phyloP scores from a whole-genome alignment of 106 monocot genomes.

The Dendrobium huoshanense region DNA sequence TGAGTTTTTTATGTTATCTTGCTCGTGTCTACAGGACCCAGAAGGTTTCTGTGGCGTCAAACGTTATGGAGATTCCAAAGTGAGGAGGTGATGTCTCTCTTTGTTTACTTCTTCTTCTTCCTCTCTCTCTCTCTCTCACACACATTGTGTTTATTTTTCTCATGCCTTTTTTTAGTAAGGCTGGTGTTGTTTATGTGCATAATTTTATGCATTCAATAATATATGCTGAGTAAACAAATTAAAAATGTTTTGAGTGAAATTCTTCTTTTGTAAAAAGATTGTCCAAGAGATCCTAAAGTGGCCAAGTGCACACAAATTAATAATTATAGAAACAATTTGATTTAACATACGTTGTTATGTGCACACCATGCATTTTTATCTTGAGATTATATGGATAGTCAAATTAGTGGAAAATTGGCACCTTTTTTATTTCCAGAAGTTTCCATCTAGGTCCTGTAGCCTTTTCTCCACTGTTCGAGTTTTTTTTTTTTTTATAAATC shows the following conservation, averaged over 20 bases:
- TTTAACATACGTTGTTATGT: background rate
- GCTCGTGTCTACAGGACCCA: constrained; percentile 14
- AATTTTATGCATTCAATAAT: background rate
- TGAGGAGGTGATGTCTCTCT: constrained; percentile 21
- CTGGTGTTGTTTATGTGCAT: background rate
- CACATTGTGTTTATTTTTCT: background rate
- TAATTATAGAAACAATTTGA: background rate
- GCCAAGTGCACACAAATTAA: background rate
- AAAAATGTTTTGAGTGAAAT: too few relatives aligned
- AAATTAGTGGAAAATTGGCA: background rate
- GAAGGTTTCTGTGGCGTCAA: constrained; percentile 23
- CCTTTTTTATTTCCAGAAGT: background rate
- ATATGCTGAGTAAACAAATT: background rate
- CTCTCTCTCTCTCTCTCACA: background rate
- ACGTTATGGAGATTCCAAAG: constrained; percentile 23
- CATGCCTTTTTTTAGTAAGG: background rate
- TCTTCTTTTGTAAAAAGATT: background rate
- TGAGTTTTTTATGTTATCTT: background rate
- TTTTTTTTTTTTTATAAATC: background rate
- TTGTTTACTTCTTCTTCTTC: background rate
- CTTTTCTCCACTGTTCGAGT: background rate
- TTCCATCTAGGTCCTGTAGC: background rate
- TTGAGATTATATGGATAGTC: background rate
- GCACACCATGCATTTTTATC: background rate
- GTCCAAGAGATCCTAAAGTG: background rate